Conservation (phyloP, 495 filamentous ascomycete species). For the Chaetomium cochliodes region DNA sequence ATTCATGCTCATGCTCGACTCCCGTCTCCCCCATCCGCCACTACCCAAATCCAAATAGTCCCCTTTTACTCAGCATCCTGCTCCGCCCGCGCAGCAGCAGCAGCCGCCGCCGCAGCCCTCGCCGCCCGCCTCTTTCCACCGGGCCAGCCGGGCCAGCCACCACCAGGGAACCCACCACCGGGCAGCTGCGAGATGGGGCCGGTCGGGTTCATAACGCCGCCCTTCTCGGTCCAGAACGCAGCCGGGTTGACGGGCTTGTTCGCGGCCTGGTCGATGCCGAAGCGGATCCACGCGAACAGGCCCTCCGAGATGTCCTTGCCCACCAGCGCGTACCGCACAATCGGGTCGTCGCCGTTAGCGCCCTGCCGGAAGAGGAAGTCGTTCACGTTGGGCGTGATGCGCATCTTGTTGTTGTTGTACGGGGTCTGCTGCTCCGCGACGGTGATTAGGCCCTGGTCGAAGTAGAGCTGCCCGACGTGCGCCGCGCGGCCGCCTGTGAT, state of each 20-base stretch:
- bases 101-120: background rate
- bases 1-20: background rate
- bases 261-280: conserved; percentile 51
- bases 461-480: conserved; percentile 65
- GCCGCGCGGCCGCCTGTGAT: conserved; percentile 49
- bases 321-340: conserved; percentile 55
- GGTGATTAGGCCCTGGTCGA: conserved; percentile 51
- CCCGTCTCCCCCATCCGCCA: too few relatives aligned
- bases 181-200: conserved; percentile 33
- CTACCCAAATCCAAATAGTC: too few relatives aligned
- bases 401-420: conserved; percentile 56
- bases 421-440: conserved; percentile 50
- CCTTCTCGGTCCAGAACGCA: conserved; percentile 31
- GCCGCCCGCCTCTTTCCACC: background rate
- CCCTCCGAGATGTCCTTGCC: conserved; percentile 55
- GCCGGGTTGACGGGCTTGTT: conserved; percentile 32
- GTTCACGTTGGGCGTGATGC: conserved; percentile 50
- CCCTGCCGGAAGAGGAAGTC: conserved; percentile 53
- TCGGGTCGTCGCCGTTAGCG: conserved; percentile 55
- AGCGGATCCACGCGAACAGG: conserved; percentile 55
- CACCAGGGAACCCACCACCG: conserved; percentile 21
- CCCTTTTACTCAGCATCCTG: background rate
- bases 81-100: background rate
- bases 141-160: conserved; percentile 7
- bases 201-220: conserved; percentile 39